phyloP scores from a whole-genome alignment of 2,329 filamentous ascomycete genomes.

The Diaporthe ampelina region DNA sequence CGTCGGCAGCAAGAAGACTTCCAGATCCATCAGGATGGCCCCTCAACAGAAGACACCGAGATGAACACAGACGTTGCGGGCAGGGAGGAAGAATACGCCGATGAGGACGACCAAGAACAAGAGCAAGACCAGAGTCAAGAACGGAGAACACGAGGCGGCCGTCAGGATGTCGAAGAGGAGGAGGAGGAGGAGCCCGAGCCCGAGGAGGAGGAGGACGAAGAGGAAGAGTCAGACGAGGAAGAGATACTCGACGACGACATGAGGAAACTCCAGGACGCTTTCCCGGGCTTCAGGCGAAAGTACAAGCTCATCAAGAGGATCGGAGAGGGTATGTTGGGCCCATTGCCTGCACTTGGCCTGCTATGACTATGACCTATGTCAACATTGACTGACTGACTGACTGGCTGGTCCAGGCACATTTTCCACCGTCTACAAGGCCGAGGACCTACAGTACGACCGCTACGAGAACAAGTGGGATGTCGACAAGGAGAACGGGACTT shows the following conservation, averaged over 20 bases:
- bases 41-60: slow-evolving; percentile 63
- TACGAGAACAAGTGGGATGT: slow-evolving; percentile 92
- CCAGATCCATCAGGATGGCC: slow-evolving; percentile 64
- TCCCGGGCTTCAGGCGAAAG: slow-evolving; percentile 84
- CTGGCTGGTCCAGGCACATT: slow-evolving; percentile 79
- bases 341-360: background rate
- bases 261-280: slow-evolving; percentile 83
- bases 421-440: slow-evolving; percentile 98
- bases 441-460: slow-evolving; percentile 87
- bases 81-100: slow-evolving; percentile 50
- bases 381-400: slow-evolving; percentile 37
- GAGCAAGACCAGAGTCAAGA: slow-evolving; percentile 52
- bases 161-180: slow-evolving; percentile 53
- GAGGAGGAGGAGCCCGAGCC: slow-evolving; percentile 51
- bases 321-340: slow-evolving; percentile 79
- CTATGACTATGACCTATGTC: background rate
- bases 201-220: slow-evolving; percentile 57
- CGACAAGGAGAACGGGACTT: slow-evolving; percentile 75
- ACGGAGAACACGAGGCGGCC: slow-evolving; percentile 39
- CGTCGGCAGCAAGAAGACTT: slow-evolving; percentile 56
- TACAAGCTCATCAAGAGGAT: slow-evolving; percentile 97
- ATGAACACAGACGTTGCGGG: slow-evolving; percentile 61
- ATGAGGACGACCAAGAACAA: slow-evolving; percentile 50
- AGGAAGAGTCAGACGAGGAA: slow-evolving; percentile 67
- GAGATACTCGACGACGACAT: slow-evolving; percentile 83